Conservation (phyloP, 306 rosid genomes). For the Alnus glutinosa region DNA sequence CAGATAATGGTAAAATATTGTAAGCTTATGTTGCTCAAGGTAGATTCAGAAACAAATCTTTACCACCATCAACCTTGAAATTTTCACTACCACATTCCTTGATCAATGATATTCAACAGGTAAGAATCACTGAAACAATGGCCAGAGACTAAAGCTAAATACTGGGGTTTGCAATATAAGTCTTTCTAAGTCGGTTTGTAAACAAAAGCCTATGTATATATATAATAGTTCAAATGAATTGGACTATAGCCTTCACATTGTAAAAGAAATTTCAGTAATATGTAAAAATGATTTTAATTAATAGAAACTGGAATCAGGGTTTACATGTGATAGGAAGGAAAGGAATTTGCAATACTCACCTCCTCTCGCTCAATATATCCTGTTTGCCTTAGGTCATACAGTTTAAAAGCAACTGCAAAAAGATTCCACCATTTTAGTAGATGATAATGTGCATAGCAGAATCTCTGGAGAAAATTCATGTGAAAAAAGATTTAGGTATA, state of each 20-base stretch:
- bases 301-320: not conserved
- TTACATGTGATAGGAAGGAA: not conserved
- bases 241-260: not conserved
- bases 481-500: not conserved
- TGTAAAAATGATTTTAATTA: not conserved
- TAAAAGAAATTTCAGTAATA: not conserved
- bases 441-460: constrained; percentile 10
- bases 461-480: constrained; percentile 4
- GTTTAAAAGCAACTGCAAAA: constrained; percentile 83
- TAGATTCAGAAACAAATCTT: not conserved
- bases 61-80: constrained; percentile 8
- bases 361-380: constrained; percentile 83
- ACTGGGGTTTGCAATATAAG: not conserved
- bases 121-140: not conserved
- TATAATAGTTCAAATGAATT: not conserved
- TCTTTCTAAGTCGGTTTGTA: not conserved
- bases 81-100: not conserved
- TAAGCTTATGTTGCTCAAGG: constrained; percentile 14
- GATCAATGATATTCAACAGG: not conserved
- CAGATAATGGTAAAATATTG: constrained; percentile 16
- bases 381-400: constrained; percentile 79
- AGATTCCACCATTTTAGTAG: constrained; percentile 26
- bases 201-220: too few relatives aligned
- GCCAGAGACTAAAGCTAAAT: constrained; percentile 5
- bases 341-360: constrained; percentile 40